Percentiles rank a stretch among this genome's conserved stretches.
Conservation (phyloP, 306 rosid species). For the Inga leiocalycina region DNA sequence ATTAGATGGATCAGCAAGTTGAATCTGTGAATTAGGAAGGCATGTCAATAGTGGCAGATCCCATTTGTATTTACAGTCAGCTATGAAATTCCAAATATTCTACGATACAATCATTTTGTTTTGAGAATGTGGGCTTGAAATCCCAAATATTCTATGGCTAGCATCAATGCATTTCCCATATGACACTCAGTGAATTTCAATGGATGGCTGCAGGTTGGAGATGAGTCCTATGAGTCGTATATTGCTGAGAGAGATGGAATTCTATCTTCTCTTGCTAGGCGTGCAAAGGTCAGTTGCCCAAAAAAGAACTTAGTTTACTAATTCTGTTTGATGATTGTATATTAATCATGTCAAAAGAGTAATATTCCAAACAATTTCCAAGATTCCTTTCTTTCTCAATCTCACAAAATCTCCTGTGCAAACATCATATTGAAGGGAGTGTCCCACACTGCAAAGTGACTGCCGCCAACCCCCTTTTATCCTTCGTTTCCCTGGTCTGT, state of each 20-base stretch:
- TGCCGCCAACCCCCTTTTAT: not conserved
- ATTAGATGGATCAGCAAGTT: too few species aligned
- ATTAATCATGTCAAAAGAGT: slow-evolving; percentile 1
- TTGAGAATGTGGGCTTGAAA: not conserved
- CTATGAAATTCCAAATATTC: not conserved
- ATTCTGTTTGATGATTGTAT: not conserved
- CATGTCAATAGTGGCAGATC: too few species aligned
- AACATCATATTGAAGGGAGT: not conserved
- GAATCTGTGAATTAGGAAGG: too few species aligned
- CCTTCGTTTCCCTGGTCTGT: not conserved
- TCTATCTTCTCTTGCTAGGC: slow-evolving; percentile 77
- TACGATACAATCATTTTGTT: not conserved
- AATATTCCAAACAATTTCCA: slow-evolving; percentile 8
- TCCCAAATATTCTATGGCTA: not conserved
- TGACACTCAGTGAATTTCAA: not conserved
- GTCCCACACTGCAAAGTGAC: not conserved
- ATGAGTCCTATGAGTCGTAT: slow-evolving; percentile 67
- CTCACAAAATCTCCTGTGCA: not conserved
- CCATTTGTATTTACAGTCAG: too few species aligned
- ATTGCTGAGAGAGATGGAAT: slow-evolving; percentile 76
- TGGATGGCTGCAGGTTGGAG: slow-evolving; percentile 59
- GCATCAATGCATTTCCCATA: slow-evolving; percentile 2
- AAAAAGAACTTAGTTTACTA: not conserved
- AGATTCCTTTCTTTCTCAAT: not conserved
- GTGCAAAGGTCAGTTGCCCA: slow-evolving; percentile 77